Conservation (phyloP, 306 rosid species). For the Lotus japonicus region DNA sequence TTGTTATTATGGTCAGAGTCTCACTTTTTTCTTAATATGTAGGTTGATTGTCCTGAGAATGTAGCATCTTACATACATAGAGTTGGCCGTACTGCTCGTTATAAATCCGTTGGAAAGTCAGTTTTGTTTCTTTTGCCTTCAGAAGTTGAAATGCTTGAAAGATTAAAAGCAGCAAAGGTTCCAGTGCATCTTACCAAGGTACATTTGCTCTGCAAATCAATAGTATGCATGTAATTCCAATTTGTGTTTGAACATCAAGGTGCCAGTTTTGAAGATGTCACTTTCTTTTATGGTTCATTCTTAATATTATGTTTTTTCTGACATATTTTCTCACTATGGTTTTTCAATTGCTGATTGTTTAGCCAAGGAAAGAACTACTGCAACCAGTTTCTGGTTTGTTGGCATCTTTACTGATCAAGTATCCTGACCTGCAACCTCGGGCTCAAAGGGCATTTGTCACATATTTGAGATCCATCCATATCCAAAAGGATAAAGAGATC, state of each 20-base stretch:
- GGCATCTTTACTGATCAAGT: constrained; percentile 70
- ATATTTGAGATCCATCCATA: constrained; percentile 62
- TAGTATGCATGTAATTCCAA: background rate
- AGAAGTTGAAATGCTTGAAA: constrained; percentile 75
- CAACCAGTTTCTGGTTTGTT: constrained; percentile 71
- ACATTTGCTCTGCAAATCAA: constrained; percentile 7
- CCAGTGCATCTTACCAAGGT: constrained; percentile 74
- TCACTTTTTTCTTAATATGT: constrained; percentile 12
- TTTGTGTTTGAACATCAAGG: background rate
- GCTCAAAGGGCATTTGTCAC: constrained; percentile 82
- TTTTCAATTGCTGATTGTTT: constrained; percentile 25
- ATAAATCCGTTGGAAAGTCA: constrained; percentile 67
- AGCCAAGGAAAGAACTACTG: constrained; percentile 58
- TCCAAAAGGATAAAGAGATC: constrained; percentile 79
- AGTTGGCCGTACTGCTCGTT: constrained; percentile 97
- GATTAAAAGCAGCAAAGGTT: constrained; percentile 58
- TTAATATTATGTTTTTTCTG: background rate
- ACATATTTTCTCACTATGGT: constrained; percentile 24
- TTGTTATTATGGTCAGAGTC: constrained; percentile 4
- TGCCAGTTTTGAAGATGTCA: constrained; percentile 2
- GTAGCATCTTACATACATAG: constrained; percentile 86
- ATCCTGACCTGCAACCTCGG: constrained; percentile 57
- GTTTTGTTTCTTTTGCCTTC: constrained; percentile 78
- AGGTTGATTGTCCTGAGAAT: constrained; percentile 94
- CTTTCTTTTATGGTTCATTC: background rate